phyloP scores from a whole-genome alignment of 2,329 filamentous ascomycete species.

The Talaromyces sp. region DNA sequence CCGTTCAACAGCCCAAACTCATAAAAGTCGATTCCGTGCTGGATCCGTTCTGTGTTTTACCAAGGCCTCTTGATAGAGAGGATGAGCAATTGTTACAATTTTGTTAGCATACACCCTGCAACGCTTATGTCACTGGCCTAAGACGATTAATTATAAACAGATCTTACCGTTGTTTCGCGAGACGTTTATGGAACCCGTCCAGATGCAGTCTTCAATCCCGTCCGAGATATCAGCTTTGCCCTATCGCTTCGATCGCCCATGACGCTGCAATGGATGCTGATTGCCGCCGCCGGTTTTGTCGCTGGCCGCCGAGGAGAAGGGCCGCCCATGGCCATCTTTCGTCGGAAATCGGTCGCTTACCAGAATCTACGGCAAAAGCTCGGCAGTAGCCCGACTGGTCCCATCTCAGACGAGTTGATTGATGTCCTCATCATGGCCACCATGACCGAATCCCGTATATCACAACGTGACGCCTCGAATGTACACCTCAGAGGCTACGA shows the following conservation, averaged over 20 bases:
- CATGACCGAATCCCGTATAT: conserved; percentile 2
- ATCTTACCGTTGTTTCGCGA: neutral
- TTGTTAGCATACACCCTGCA: neutral
- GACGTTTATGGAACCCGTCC: conserved; percentile 3
- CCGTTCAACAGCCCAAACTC: neutral
- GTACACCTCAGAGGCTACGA: conserved; percentile 1
- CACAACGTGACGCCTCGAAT: neutral
- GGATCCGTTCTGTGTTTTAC: conserved; percentile 4
- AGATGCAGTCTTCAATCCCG: conserved; percentile 5
- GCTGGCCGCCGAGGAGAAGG: neutral
- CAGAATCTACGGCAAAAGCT: neutral
- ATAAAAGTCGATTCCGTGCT: neutral
- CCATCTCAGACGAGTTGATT: neutral
- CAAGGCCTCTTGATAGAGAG: neutral
- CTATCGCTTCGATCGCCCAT: neutral
- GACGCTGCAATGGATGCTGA: conserved; percentile 6
- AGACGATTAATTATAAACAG: neutral
- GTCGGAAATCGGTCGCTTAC: conserved; percentile 1
- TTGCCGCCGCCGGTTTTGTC: neutral
- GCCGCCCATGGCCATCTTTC: neutral
- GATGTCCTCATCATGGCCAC: conserved; percentile 1
- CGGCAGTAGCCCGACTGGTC: neutral
- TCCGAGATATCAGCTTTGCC: conserved; percentile 5
- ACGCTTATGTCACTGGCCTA: neutral
- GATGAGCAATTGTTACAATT: conserved; percentile 2